Evolutionary conservation across 495 filamentous ascomycete genomes (phyloP).

Genomic region (Aspergillus steynii): DNA sequence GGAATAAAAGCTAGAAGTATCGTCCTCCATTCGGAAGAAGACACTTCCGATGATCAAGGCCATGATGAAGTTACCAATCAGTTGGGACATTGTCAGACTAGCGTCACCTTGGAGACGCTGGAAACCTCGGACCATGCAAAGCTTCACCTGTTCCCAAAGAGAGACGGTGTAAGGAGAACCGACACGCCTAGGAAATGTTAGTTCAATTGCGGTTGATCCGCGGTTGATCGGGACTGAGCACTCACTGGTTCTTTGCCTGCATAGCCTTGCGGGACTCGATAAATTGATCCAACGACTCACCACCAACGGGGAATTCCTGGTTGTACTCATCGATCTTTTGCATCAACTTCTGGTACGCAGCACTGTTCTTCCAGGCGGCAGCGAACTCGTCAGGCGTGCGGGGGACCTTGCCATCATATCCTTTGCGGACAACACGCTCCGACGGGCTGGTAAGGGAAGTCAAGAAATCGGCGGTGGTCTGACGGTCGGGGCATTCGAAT

Average conservation of each 20-base stretch:
- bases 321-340: slow-evolving; percentile 58
- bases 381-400: slow-evolving; percentile 74
- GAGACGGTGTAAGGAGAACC: slow-evolving; percentile 51
- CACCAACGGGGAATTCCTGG: slow-evolving; percentile 39
- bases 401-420: slow-evolving; percentile 65
- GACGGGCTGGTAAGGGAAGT: slow-evolving; percentile 70
- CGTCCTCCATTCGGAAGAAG: slow-evolving; percentile 73
- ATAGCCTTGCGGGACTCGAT: slow-evolving; percentile 43
- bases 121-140: slow-evolving; percentile 54
- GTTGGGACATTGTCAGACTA: slow-evolving; percentile 66
- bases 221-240: too few species aligned
- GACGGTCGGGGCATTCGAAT: slow-evolving; percentile 60
- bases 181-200: slow-evolving; percentile 24
- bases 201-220: background rate
- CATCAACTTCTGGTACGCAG: slow-evolving; percentile 50
- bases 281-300: slow-evolving; percentile 41
- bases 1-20: slow-evolving; percentile 75
- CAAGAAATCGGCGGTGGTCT: slow-evolving; percentile 74
- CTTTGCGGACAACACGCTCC: slow-evolving; percentile 63
- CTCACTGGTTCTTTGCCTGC: slow-evolving; percentile 42
- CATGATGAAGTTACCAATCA: slow-evolving; percentile 82
- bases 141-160: slow-evolving; percentile 46
- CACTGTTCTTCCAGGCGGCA: slow-evolving; percentile 58
- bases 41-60: slow-evolving; percentile 84
- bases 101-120: slow-evolving; percentile 71